phyloP scores from a whole-genome alignment of 2,329 filamentous ascomycete genomes.

The Aspergillus hiratsukae region DNA sequence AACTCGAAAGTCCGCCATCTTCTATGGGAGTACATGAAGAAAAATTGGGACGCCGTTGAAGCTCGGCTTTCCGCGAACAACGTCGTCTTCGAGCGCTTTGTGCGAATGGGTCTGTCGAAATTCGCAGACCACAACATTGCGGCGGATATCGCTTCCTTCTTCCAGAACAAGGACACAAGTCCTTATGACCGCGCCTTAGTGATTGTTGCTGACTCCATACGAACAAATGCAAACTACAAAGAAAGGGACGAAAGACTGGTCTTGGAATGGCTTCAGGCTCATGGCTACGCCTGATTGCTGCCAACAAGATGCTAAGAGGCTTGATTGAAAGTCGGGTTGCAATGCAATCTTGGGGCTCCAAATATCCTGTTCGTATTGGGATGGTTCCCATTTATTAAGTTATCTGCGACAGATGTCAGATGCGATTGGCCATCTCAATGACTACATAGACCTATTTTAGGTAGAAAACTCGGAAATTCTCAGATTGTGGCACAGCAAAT shows the following conservation, averaged over 20 bases:
- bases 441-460: not conserved
- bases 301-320: not conserved
- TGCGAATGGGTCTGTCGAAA: constrained; percentile 71
- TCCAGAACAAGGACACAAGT: constrained; percentile 76
- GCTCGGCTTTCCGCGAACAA: constrained; percentile 73
- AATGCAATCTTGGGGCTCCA: not conserved
- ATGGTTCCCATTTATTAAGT: not conserved
- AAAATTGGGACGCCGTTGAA: constrained; percentile 72
- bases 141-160: constrained; percentile 78
- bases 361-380: not conserved
- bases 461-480: no score
- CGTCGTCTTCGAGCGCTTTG: constrained; percentile 82
- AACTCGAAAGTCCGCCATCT: constrained; percentile 69
- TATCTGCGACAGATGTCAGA: not conserved
- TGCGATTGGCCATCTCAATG: not conserved
- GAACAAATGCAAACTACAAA: constrained; percentile 76
- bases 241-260: constrained; percentile 68
- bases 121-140: constrained; percentile 68
- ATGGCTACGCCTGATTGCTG: constrained; percentile 51
- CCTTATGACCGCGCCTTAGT: constrained; percentile 82
- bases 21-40: constrained; percentile 82
- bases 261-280: constrained; percentile 70
- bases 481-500: not conserved
- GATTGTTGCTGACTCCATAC: constrained; percentile 80
- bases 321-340: not conserved